These are phyloP conservation scores for Crithidia acanthocephali DNA, from an alignment of 208 protist species.

Conservation along the genomic window DNA sequence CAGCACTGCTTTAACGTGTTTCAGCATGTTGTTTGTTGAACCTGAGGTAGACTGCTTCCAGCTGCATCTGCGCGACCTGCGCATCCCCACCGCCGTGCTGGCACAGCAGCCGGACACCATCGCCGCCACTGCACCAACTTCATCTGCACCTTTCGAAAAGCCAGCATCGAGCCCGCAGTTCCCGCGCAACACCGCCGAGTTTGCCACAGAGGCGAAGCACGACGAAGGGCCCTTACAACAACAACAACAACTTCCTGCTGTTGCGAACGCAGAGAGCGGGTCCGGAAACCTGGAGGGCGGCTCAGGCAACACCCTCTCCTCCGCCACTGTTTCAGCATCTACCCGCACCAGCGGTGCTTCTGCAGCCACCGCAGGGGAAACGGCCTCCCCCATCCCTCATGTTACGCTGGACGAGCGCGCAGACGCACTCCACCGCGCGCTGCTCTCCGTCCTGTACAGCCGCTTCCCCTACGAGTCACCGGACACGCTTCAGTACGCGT, in stretches of 20 bases:
- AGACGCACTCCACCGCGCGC: conserved; percentile 60
- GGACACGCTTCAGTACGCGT: conserved; percentile 70
- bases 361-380: too few species aligned
- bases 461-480: conserved; percentile 72
- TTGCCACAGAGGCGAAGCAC: neutral
- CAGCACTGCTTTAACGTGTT: neutral
- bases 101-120: conserved; percentile 15
- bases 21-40: conserved; percentile 64
- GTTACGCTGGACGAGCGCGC: conserved; percentile 51
- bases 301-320: too few species aligned
- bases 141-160: neutral
- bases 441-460: conserved; percentile 46
- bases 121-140: neutral
- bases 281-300: too few species aligned
- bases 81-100: conserved; percentile 44
- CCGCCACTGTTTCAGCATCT: too few species aligned
- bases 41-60: conserved; percentile 74
- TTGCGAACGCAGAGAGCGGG: too few species aligned
- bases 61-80: conserved; percentile 49
- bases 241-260: too few species aligned
- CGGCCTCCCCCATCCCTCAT: conserved; percentile 4
- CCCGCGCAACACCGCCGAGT: neutral
- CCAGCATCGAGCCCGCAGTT: neutral
- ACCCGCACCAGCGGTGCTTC: too few species aligned
- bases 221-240: neutral